phyloP scores from a whole-genome alignment of 495 filamentous ascomycete species.

The Penicillium bialowiezense region DNA sequence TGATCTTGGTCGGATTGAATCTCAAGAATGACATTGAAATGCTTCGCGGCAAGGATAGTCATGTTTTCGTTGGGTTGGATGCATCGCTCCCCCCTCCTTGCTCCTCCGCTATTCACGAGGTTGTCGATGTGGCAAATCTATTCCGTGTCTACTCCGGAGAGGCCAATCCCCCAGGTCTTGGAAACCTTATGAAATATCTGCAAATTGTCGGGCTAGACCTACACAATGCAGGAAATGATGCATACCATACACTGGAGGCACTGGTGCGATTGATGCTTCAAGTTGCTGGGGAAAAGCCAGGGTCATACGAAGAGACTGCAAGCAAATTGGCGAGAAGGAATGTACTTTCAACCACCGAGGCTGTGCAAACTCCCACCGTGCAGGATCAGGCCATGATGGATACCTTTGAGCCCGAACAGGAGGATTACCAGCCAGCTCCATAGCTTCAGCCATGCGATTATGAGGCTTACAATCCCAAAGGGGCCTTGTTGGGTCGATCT shows the following conservation, averaged over 20 bases:
- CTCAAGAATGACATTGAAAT: conserved; percentile 63
- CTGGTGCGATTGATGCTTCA: conserved; percentile 64
- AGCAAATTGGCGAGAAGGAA: background rate
- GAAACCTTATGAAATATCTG: conserved; percentile 58
- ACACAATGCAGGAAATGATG: conserved; percentile 97
- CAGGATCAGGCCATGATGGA: no score
- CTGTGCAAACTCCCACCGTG: no score
- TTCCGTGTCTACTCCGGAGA: conserved; percentile 46
- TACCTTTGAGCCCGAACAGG: no score
- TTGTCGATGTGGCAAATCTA: conserved; percentile 67
- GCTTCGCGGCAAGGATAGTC: conserved; percentile 57
- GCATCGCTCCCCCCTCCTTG: background rate
- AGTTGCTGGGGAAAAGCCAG: background rate
- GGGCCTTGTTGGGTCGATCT: no score
- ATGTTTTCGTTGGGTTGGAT: conserved; percentile 8
- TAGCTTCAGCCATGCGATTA: no score
- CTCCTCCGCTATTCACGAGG: conserved; percentile 46
- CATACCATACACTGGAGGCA: conserved; percentile 74
- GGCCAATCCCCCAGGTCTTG: conserved; percentile 54
- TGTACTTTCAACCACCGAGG: no score
- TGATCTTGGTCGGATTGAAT: conserved; percentile 80
- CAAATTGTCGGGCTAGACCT: conserved; percentile 60
- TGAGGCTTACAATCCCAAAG: no score
- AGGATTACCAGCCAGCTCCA: no score
- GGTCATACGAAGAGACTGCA: background rate